Evolutionary conservation across 2,329 filamentous ascomycete genomes (phyloP), one percentile per base, ranked within the genome.

Genomic region (Aspergillus sp.): DNA sequence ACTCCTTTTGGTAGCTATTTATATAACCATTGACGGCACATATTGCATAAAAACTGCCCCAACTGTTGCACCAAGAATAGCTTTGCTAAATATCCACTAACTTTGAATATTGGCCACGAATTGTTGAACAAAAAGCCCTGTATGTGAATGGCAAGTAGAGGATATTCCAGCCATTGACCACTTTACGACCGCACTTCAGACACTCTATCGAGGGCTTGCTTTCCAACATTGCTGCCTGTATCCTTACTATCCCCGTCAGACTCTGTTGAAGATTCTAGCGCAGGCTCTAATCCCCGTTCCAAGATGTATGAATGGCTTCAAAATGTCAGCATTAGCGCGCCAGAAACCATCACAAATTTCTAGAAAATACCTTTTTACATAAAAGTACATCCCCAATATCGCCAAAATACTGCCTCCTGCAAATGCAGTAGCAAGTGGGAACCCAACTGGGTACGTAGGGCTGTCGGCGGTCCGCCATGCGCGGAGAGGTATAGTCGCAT

Each of bases 401-500:
- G 44, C 55, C n/a, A 53, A 1, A 39, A 59, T 46, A 31, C 57
- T 59, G 4, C 57, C 57, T 11, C 48, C 57, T 6, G 57, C 57
- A 43, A 63, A 65, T 14, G 57, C 62, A 17, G 62, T 61, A 3
- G 63, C 56, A 9, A 65, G 53, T 1, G 63, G 63, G 19, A 65
- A 62, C 15, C 63, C 63, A 44, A 65, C 52, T 19, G 63, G 62
- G 53, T 65, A 64, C 1, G 43, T 57, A 11, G 62, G 62, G 15
- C 62, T 60, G 52, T 65, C 62, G n/a, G 53, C 55, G 0, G 60
- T 62, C 51, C 56, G 54, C 63, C 63, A 65, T 41, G 52, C 60
- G 12, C 60, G 56, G 27, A 65, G 60, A 11, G 63, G 62, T 37
- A 65, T 64, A 15, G 62, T 62, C n/a, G 62, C 63, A 56, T 65